Conservation (phyloP, 192 early-diverging fungal genomes). For the Irineochytrium annulatum region DNA sequence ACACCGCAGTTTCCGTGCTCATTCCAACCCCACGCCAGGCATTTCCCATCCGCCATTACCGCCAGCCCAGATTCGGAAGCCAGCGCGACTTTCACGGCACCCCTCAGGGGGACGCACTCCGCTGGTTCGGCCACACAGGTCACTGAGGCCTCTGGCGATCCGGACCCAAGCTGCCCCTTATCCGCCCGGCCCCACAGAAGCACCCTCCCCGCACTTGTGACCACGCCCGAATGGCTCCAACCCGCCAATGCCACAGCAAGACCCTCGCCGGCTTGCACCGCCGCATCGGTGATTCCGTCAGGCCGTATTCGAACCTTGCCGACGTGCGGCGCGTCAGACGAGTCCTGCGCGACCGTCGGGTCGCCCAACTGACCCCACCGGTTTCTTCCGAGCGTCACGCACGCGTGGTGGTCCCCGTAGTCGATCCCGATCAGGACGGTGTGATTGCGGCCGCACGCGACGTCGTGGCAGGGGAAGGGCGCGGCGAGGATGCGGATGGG, state of each 20-base stretch:
- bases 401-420: background rate
- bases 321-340: background rate
- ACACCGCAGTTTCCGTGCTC: slow-evolving; percentile 87
- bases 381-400: slow-evolving; percentile 55
- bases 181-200: slow-evolving; percentile 73
- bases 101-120: background rate
- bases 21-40: slow-evolving; percentile 87
- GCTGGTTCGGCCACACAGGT: slow-evolving; percentile 5
- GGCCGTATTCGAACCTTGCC: background rate
- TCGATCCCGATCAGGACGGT: slow-evolving; percentile 14
- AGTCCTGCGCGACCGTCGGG: too few relatives aligned
- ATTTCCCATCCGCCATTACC: slow-evolving; percentile 37
- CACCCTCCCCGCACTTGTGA: slow-evolving; percentile 27
- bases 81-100: slow-evolving; percentile 39
- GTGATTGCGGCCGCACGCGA: slow-evolving; percentile 30
- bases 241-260: too few relatives aligned
- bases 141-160: background rate
- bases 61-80: slow-evolving; percentile 76
- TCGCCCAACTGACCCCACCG: slow-evolving; percentile 58
- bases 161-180: slow-evolving; percentile 56
- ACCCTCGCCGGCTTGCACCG: slow-evolving; percentile 23
- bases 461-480: slow-evolving; percentile 6
- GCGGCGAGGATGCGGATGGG: background rate
- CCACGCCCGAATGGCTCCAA: slow-evolving; percentile 54
- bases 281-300: background rate